A percentile compares a stretch with the other conserved stretches of the same genome.
Evolutionary conservation across 1,139 yeast species (phyloP).

Genomic region (Suhomyces coccinellae): DNA sequence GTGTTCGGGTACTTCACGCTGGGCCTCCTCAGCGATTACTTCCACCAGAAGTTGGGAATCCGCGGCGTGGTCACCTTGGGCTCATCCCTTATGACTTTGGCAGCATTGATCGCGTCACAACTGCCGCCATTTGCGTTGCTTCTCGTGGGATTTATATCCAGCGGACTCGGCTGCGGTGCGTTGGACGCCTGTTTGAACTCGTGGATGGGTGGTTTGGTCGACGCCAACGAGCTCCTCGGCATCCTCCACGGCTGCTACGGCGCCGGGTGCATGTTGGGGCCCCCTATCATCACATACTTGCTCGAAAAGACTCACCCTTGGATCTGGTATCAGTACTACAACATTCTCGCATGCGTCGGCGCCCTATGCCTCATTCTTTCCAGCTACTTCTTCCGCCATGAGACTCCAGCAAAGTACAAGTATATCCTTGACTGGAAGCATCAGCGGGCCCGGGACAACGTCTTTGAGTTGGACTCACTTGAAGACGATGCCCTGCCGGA

Average conservation of each 20-base stretch:
- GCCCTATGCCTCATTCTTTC: slow-evolving; percentile 23
- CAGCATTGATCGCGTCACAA: slow-evolving; percentile 28
- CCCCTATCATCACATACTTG: slow-evolving; percentile 54
- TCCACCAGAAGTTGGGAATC: slow-evolving; percentile 36
- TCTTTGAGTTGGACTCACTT: slow-evolving; percentile 15
- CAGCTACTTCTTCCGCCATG: slow-evolving; percentile 44
- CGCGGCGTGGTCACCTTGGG: slow-evolving; percentile 42
- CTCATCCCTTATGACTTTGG: slow-evolving; percentile 29
- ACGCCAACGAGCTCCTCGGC: slow-evolving; percentile 65
- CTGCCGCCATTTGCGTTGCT: slow-evolving; percentile 42
- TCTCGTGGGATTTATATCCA: slow-evolving; percentile 36
- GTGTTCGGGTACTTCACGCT: slow-evolving; percentile 41
- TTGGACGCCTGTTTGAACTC: slow-evolving; percentile 62
- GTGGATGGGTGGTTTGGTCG: slow-evolving; percentile 56
- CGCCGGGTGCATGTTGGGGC: slow-evolving; percentile 65
- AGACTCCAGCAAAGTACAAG: slow-evolving; percentile 55
- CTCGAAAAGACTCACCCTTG: slow-evolving; percentile 39
- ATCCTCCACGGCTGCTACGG: slow-evolving; percentile 70
- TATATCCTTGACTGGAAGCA: slow-evolving; percentile 28
- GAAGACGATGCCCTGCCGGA: slow-evolving; percentile 23
- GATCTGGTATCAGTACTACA: slow-evolving; percentile 50
- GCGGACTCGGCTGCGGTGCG: slow-evolving; percentile 62
- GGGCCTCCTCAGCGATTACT: slow-evolving; percentile 37
- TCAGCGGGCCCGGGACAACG: slow-evolving; percentile 10
- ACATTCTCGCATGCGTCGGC: slow-evolving; percentile 33